Conservation (phyloP, 2,329 filamentous ascomycete genomes). For the Penicillium psychrosexuale region DNA sequence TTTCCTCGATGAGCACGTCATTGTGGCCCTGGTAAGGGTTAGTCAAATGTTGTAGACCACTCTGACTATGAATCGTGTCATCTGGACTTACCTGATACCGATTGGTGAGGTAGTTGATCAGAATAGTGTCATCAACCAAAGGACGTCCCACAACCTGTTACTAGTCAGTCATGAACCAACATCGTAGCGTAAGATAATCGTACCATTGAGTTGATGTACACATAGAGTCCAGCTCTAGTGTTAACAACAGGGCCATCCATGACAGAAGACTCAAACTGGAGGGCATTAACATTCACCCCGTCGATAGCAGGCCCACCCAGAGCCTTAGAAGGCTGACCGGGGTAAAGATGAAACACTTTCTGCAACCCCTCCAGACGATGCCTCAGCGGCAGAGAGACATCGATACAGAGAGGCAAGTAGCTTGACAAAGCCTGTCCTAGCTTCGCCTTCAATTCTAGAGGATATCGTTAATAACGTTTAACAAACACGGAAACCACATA, state of each 20-base stretch:
- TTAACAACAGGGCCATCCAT: conserved; percentile 69
- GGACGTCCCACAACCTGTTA: conserved; percentile 73
- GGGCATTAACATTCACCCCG: conserved; percentile 43
- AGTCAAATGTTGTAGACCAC: not conserved
- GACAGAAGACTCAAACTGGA: conserved; percentile 54
- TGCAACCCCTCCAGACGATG: conserved; percentile 41
- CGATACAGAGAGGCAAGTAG: conserved; percentile 42
- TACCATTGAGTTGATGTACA: conserved; percentile 80
- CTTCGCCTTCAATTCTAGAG: conserved; percentile 35
- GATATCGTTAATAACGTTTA: conserved; percentile 4
- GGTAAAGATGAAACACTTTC: conserved; percentile 43
- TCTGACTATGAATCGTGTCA: not conserved
- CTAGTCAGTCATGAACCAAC: conserved; percentile 31
- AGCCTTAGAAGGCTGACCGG: conserved; percentile 41
- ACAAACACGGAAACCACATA: not conserved
- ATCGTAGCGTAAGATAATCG: not conserved
- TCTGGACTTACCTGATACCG: conserved; percentile 66
- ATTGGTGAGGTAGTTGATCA: conserved; percentile 79
- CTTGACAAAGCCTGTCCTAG: conserved; percentile 39
- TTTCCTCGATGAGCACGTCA: conserved; percentile 72
- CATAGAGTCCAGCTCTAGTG: conserved; percentile 76
- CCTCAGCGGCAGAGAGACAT: conserved; percentile 39
- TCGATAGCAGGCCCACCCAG: conserved; percentile 45
- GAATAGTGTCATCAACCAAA: conserved; percentile 72
- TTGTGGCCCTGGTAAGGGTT: conserved; percentile 62